Percentiles rank a stretch among this genome's conserved stretches.
Conservation (phyloP, 1,284 basidiomycete species). For the Apiotrichum sp. region DNA sequence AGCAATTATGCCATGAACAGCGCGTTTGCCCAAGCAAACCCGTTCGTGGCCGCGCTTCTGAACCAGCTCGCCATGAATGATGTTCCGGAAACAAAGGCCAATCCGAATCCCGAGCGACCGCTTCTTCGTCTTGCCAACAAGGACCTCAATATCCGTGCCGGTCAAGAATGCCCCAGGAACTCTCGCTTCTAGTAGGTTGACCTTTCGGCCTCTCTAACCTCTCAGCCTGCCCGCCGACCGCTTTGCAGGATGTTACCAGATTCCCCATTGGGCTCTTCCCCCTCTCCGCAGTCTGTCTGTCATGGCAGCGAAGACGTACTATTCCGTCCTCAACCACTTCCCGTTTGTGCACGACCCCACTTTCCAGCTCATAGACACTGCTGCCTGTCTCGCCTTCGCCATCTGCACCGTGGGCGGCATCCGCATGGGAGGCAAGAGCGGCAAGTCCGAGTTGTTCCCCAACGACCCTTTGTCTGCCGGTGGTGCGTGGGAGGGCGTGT, state of each 20-base stretch:
- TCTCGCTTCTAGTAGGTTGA: constrained; percentile 18
- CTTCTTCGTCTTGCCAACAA: constrained; percentile 32
- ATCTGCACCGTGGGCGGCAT: constrained; percentile 49
- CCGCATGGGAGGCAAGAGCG: constrained; percentile 14
- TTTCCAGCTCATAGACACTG: constrained; percentile 45
- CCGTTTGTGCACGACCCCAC: constrained; percentile 48
- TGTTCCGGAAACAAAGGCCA: constrained; percentile 34
- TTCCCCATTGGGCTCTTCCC: constrained; percentile 49
- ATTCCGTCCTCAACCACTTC: constrained; percentile 47
- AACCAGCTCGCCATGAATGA: constrained; percentile 38
- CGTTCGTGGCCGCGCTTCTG: constrained; percentile 27
- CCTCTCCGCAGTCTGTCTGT: constrained; percentile 43
- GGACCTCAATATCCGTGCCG: constrained; percentile 10
- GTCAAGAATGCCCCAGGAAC: constrained; percentile 10
- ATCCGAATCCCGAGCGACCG: constrained; percentile 44
- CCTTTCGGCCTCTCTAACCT: neutral
- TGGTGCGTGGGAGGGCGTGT: constrained; percentile 10
- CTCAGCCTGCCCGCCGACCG: constrained; percentile 38
- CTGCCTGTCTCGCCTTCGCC: constrained; percentile 48
- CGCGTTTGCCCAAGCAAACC: constrained; percentile 4
- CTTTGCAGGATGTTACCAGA: constrained; percentile 47
- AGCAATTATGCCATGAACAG: constrained; percentile 4
- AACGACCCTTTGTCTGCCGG: neutral
- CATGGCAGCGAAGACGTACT: constrained; percentile 46
- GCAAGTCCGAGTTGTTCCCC: neutral